Conservation (phyloP, 1,284 basidiomycete species). For the Vanrija sp. region DNA sequence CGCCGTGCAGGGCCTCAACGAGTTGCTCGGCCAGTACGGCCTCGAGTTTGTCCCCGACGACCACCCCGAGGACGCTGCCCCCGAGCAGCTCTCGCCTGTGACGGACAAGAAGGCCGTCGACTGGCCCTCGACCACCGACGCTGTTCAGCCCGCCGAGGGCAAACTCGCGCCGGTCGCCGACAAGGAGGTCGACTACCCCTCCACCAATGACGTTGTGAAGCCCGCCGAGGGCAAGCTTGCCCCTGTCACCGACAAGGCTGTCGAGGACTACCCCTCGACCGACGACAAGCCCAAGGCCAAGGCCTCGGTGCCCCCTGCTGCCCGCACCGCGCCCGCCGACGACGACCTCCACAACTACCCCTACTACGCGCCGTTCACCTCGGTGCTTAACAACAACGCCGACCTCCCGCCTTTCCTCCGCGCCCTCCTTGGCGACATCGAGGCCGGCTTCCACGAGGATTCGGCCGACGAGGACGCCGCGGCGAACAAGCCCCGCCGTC, state of each 20-base stretch:
- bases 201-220: slow-evolving; percentile 4
- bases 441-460: slow-evolving; percentile 13
- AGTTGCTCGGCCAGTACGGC: slow-evolving; percentile 39
- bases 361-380: slow-evolving; percentile 20
- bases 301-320: neutral
- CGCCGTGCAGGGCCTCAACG: slow-evolving; percentile 34
- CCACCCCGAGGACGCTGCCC: slow-evolving; percentile 1
- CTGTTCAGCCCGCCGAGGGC: neutral
- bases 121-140: neutral
- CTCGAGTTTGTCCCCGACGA: slow-evolving; percentile 39
- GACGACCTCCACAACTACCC: neutral
- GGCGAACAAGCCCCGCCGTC: neutral
- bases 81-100: neutral
- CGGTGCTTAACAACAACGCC: slow-evolving; percentile 22
- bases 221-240: neutral
- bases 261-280: neutral
- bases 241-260: neutral
- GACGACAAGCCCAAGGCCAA: neutral
- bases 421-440: slow-evolving; percentile 25
- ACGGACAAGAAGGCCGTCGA: neutral
- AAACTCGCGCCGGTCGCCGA: neutral
- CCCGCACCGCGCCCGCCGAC: too few relatives aligned
- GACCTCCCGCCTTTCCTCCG: slow-evolving; percentile 25
- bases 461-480: neutral
- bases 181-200: neutral